Evolutionary conservation across 768 basidiomycete species (phyloP).

Genomic region (Rhodotorula babjevae): DNA sequence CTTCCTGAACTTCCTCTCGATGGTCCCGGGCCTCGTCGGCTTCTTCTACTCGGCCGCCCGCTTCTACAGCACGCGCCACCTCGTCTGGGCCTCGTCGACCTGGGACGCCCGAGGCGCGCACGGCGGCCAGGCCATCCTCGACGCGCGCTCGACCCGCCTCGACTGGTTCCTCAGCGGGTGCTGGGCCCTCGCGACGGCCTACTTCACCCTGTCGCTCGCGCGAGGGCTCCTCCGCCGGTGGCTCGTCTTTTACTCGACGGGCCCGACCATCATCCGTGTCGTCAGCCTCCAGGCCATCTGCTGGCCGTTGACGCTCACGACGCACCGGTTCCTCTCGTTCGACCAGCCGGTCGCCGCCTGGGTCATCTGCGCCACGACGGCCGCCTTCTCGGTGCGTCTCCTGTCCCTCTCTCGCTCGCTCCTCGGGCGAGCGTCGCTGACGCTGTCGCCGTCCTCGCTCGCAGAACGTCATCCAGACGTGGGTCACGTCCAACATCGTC

Average conservation of each 20-base stretch:
- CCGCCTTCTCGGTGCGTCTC: conserved; percentile 55
- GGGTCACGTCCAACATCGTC: conserved; percentile 86
- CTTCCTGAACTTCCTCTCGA: conserved; percentile 34
- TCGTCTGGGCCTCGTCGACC: conserved; percentile 12
- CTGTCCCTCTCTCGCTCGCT: neutral
- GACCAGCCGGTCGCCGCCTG: conserved; percentile 78
- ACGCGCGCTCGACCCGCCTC: conserved; percentile 26
- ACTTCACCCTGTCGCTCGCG: conserved; percentile 80
- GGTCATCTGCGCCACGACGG: conserved; percentile 85
- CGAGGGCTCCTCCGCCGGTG: conserved; percentile 85
- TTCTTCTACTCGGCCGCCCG: conserved; percentile 39
- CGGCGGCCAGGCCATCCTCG: conserved; percentile 10
- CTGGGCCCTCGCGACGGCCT: conserved; percentile 51
- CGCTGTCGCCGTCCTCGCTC: neutral
- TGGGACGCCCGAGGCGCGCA: neutral
- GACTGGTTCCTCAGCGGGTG: conserved; percentile 38
- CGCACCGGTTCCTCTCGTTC: conserved; percentile 67
- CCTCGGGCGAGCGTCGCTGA: neutral
- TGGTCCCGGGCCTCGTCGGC: conserved; percentile 36
- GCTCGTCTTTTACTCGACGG: conserved; percentile 81
- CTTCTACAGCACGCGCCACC: conserved; percentile 17
- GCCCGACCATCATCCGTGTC: conserved; percentile 82
- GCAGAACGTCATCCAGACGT: conserved; percentile 79
- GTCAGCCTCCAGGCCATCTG: conserved; percentile 91
- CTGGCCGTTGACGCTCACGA: conserved; percentile 88